phyloP scores from a whole-genome alignment of 2,329 filamentous ascomycete species.

The Pseudocercospora fuligena region DNA sequence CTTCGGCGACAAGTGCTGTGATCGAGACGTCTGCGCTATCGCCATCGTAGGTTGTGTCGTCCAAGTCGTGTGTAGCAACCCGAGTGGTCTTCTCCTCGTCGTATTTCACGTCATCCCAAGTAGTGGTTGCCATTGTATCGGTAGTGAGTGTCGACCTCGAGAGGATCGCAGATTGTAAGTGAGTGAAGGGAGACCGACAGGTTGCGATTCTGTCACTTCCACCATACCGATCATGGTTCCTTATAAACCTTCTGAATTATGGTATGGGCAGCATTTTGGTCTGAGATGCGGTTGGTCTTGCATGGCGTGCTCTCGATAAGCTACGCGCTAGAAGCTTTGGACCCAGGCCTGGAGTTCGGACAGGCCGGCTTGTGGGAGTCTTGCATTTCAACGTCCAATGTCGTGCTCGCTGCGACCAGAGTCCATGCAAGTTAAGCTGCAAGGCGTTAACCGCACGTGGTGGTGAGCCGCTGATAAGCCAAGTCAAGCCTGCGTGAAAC shows the following conservation, averaged over 20 bases:
- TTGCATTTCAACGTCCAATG: neutral
- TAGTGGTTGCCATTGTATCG: neutral
- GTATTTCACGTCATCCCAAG: neutral
- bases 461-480: neutral
- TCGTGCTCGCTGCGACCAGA: neutral
- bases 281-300: neutral
- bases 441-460: neutral
- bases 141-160: neutral
- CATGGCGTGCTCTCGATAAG: constrained; percentile 9
- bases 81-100: constrained; percentile 13
- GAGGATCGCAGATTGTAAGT: neutral
- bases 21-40: constrained; percentile 31
- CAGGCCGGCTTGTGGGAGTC: neutral
- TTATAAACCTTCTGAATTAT: neutral
- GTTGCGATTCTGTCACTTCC: neutral
- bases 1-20: constrained; percentile 38
- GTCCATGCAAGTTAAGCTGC: neutral
- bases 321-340: neutral
- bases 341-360: constrained; percentile 8
- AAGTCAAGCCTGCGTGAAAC: neutral
- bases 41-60: constrained; percentile 22
- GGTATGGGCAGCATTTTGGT: neutral
- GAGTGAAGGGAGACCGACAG: neutral
- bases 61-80: constrained; percentile 13
- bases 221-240: neutral